Evolutionary conservation across 495 filamentous ascomycete genomes (phyloP).

Genomic region (Antarctomyces pellizariae): DNA sequence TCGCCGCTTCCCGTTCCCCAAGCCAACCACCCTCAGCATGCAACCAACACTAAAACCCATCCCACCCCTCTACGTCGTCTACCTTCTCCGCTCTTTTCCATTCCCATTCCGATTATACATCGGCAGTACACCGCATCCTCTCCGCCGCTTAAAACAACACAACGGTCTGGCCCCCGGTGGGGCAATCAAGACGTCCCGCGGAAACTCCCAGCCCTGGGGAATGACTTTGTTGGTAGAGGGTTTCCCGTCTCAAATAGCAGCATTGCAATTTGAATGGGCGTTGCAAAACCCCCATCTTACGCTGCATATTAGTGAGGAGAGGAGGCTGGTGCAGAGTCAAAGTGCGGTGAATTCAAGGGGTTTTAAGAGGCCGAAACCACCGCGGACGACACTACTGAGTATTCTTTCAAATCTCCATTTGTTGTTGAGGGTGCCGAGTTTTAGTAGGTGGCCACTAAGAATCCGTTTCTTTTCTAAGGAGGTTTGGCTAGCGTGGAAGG

Average conservation of each 20-base stretch:
- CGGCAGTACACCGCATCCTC: slow-evolving; percentile 75
- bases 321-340: no score
- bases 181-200: slow-evolving; percentile 45
- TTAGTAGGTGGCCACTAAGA: slow-evolving; percentile 57
- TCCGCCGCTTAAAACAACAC: slow-evolving; percentile 63
- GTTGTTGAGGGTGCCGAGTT: slow-evolving; percentile 53
- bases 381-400: slow-evolving; percentile 31
- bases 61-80: slow-evolving; percentile 35
- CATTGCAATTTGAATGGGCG: slow-evolving; percentile 97
- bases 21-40: no score
- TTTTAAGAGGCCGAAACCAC: no score
- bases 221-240: slow-evolving; percentile 76
- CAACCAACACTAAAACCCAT: slow-evolving; percentile 18
- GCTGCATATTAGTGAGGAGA: slow-evolving; percentile 52
- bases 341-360: no score
- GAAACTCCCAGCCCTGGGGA: slow-evolving; percentile 64
- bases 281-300: slow-evolving; percentile 66
- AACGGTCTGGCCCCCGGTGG: slow-evolving; percentile 66
- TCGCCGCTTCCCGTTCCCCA: no score
- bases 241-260: slow-evolving; percentile 66
- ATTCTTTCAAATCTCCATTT: slow-evolving; percentile 56
- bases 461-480: slow-evolving; percentile 60
- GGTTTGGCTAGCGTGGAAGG: slow-evolving; percentile 44
- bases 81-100: slow-evolving; percentile 84
- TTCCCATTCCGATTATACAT: no score